phyloP scores from a whole-genome alignment of 352 stramenopile species.

The Pythium coloratum region DNA sequence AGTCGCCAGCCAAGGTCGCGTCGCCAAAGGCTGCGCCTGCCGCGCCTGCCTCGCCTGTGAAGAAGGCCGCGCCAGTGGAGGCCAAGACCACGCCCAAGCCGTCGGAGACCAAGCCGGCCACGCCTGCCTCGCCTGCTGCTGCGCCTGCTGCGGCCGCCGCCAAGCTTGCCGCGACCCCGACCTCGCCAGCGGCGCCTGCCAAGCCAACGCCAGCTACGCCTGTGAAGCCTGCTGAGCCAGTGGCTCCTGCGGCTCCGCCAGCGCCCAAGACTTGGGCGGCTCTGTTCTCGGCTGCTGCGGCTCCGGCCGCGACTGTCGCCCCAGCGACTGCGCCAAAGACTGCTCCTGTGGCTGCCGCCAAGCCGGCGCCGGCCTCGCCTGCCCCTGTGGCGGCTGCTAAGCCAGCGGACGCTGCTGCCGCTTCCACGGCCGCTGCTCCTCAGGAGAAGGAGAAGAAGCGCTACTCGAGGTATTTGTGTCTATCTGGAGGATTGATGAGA shows the following conservation, averaged over 20 bases:
- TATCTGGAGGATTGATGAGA: constrained; percentile 9
- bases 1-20: constrained; percentile 26
- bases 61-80: constrained; percentile 41
- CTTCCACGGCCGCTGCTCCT: constrained; percentile 6
- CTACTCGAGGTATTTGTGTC: constrained; percentile 36
- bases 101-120: constrained; percentile 36
- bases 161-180: constrained; percentile 6
- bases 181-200: constrained; percentile 22
- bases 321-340: constrained; percentile 30
- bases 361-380: constrained; percentile 23
- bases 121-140: constrained; percentile 31
- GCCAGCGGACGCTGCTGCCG: constrained; percentile 4
- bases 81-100: constrained; percentile 35
- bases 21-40: constrained; percentile 31
- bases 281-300: constrained; percentile 37
- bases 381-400: constrained; percentile 23
- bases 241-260: constrained; percentile 27
- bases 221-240: constrained; percentile 19
- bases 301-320: constrained; percentile 18
- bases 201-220: constrained; percentile 11
- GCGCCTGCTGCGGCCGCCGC: constrained; percentile 21
- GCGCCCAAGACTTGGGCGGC: constrained; percentile 60
- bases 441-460: constrained; percentile 53
- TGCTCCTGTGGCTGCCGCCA: constrained; percentile 14
- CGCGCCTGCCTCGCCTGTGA: constrained; percentile 34